Evolutionary conservation across 148 eudicot genomes (phyloP).

Genomic region (Nepenthes mirabilis): DNA sequence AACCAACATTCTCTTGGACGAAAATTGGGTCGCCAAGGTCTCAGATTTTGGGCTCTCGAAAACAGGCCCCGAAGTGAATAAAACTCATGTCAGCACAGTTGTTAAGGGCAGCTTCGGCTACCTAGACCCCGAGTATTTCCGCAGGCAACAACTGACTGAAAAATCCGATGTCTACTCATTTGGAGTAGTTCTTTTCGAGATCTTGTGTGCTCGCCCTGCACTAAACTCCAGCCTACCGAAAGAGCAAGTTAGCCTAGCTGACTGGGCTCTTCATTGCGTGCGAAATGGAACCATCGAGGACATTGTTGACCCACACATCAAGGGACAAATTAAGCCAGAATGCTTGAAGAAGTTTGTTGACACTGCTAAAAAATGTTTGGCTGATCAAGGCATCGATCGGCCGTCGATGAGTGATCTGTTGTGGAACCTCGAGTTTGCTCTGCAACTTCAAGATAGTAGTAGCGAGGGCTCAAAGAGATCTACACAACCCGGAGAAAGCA

Average conservation of each 20-base stretch:
- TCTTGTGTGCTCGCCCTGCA: constrained; percentile 37
- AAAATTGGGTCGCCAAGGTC: constrained; percentile 39
- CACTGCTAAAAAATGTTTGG: constrained; percentile 31
- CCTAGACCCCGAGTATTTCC: constrained; percentile 35
- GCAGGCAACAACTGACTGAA: constrained; percentile 37
- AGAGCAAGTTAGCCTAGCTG: constrained; percentile 48
- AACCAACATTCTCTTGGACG: constrained; percentile 35
- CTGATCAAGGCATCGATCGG: constrained; percentile 40
- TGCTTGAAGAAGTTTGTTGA: constrained; percentile 35
- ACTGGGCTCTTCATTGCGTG: constrained; percentile 21
- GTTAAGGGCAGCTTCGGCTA: constrained; percentile 45
- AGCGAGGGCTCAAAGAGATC: constrained; percentile 9
- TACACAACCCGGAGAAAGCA: not conserved
- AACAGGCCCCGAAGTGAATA: constrained; percentile 38
- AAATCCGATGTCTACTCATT: constrained; percentile 45
- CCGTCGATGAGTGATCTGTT: constrained; percentile 43
- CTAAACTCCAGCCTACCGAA: constrained; percentile 36
- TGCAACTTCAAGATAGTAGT: constrained; percentile 22
- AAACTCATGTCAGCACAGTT: constrained; percentile 37
- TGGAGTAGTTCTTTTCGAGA: constrained; percentile 40
- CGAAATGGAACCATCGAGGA: constrained; percentile 26
- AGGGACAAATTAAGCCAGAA: constrained; percentile 30
- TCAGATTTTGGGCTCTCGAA: constrained; percentile 47
- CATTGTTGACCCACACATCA: constrained; percentile 29
- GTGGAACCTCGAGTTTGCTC: constrained; percentile 36